Percentiles rank a stretch among this genome's conserved stretches.
Conservation (phyloP, 257 asterid species). For the Gynochthodes officinalis region DNA sequence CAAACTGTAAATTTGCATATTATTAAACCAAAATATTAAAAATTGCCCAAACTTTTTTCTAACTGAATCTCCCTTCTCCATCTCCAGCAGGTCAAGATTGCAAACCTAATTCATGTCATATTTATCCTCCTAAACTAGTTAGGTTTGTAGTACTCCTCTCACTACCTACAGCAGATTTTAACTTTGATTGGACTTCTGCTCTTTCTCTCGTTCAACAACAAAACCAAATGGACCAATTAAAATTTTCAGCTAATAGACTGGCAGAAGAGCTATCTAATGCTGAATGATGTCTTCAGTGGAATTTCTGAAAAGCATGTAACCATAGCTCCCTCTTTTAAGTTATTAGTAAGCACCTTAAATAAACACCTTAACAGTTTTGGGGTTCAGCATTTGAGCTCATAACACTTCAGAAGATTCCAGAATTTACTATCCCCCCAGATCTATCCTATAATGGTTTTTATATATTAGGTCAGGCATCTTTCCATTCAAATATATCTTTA, state of each 20-base stretch:
- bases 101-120: neutral
- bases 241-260: neutral
- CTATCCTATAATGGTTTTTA: neutral
- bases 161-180: neutral
- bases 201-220: neutral
- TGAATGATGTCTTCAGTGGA: neutral
- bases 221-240: neutral
- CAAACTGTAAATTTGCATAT: neutral
- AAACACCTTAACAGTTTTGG: neutral
- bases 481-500: neutral
- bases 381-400: neutral
- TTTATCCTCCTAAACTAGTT: neutral
- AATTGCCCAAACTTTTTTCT: neutral
- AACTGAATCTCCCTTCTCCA: neutral
- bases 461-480: neutral
- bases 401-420: neutral
- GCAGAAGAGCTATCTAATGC: neutral
- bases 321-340: neutral
- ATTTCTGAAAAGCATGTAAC: neutral
- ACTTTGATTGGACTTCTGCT: neutral
- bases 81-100: conserved; percentile 1
- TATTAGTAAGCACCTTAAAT: neutral
- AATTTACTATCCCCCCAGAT: neutral
- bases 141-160: neutral
- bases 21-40: neutral